Evolutionary conservation across 345 rosid genomes (phyloP), one percentile per base, ranked within the genome.

Genomic region (Melaleuca alternifolia): DNA sequence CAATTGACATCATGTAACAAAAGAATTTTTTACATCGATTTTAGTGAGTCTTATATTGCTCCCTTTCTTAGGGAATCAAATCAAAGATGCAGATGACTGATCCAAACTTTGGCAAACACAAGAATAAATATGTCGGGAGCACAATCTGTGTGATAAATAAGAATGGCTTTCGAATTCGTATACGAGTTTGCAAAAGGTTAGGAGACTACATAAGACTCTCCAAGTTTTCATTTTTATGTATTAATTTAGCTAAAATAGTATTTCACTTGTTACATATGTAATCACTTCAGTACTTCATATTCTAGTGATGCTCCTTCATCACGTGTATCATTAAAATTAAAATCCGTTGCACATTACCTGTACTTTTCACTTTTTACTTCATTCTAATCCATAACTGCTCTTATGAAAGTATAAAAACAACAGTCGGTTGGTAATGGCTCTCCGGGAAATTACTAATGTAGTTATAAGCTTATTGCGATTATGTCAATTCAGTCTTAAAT

Each of bases 271-370:
- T 6, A 3, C 37, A 59, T n/a, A 59, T 6, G 9, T 18, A 59
- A n/a, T n/a, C 71, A n/a, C 12, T 59, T 59, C 5, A 7, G 2
- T 5, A 59, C 0, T 1, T n/a, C 12, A 13, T n/a, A 59, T n/a
- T 0, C 6, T 2, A 0, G 13, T 13, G 5, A 28, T 7, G 30
- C 6, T 28, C n/a, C 0, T 59, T 28, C 8, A 7, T 59, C 37
- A 28, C 71, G 9, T n/a, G 71, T 59, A 30, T 13, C 18, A n/a
- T 59, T 59, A 28, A 59, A 59, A 59, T 59, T 59, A 59, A n/a
- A 59, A 56, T n/a, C 13, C 4, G 12, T 7, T 59, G 18, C 9
- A 6, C 2, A 1, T 59, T 59, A 59, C 18, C n/a, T 6, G 71
- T 59, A n/a, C 71, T 59, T 59, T n/a, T 59, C 6, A 59, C 71